A percentile compares a stretch with the other conserved stretches of the same genome.
These are phyloP conservation scores for Solanum phureja DNA, from an alignment of 257 asterid species.

Conservation along the genomic window DNA sequence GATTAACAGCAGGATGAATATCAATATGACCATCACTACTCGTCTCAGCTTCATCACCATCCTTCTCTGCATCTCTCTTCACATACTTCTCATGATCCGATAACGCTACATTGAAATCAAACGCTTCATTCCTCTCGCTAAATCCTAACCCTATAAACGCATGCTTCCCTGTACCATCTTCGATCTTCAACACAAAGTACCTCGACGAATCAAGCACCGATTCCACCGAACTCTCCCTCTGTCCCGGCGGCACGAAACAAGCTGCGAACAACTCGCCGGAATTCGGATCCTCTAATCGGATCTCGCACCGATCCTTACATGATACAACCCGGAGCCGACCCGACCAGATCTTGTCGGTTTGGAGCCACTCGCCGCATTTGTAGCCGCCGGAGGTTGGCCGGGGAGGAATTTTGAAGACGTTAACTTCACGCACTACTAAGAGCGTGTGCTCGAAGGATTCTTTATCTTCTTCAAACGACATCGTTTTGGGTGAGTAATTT, in stretches of 20 bases:
- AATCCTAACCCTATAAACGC: conserved; percentile 89
- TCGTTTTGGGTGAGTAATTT: conserved; percentile 4
- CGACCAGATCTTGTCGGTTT: conserved; percentile 95
- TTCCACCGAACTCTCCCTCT: conserved; percentile 86
- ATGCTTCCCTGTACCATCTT: conserved; percentile 86
- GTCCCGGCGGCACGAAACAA: conserved; percentile 80
- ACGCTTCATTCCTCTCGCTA: conserved; percentile 89
- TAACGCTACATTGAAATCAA: conserved; percentile 86
- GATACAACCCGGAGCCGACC: conserved; percentile 89
- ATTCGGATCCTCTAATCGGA: conserved; percentile 84
- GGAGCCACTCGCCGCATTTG: conserved; percentile 98
- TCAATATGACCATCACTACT: conserved; percentile 52
- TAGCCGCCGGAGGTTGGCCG: conserved; percentile 90
- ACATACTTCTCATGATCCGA: conserved; percentile 87
- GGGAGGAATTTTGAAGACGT: conserved; percentile 91
- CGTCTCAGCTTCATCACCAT: conserved; percentile 21
- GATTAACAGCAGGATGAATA: conserved; percentile 88
- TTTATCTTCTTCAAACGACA: conserved; percentile 72
- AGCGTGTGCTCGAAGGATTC: conserved; percentile 92
- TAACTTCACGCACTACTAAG: conserved; percentile 84
- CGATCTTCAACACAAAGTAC: conserved; percentile 84
- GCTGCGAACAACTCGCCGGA: conserved; percentile 96
- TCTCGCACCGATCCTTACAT: conserved; percentile 74
- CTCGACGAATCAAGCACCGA: conserved; percentile 85
- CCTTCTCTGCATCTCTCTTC: conserved; percentile 65